A percentile compares a stretch with the other conserved stretches of the same genome.
These are phyloP conservation scores for Fusarium sp. DNA, from an alignment of 2,329 filamentous ascomycete genomes.

Conservation along the genomic window DNA sequence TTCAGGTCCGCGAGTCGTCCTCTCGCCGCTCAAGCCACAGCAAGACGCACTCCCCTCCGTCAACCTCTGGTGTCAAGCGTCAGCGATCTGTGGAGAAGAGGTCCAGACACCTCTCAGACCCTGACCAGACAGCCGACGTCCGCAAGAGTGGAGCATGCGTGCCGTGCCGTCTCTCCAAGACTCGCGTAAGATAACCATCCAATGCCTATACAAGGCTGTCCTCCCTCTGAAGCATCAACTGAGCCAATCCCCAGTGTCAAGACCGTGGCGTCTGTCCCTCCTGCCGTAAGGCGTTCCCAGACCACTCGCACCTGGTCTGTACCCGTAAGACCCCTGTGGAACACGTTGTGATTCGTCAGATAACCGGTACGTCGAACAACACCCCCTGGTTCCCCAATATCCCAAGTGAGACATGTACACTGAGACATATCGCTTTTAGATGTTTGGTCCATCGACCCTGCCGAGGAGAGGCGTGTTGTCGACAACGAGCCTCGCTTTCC, in stretches of 20 bases:
- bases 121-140: constrained; percentile 60
- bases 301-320: constrained; percentile 55
- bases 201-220: constrained; percentile 28
- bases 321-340: constrained; percentile 52
- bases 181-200: constrained; percentile 55
- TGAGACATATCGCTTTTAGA: constrained; percentile 49
- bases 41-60: constrained; percentile 22
- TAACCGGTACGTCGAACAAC: constrained; percentile 51
- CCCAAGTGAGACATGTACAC: constrained; percentile 41
- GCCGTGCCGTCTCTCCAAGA: constrained; percentile 61
- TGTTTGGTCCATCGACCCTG: constrained; percentile 52
- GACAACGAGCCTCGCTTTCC: constrained; percentile 52
- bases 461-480: constrained; percentile 50
- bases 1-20: constrained; percentile 48
- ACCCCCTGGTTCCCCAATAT: constrained; percentile 20
- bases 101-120: constrained; percentile 53
- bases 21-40: constrained; percentile 40
- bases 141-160: constrained; percentile 62
- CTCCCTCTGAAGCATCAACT: constrained; percentile 41
- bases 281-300: constrained; percentile 55
- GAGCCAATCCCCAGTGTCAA: constrained; percentile 51
- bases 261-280: constrained; percentile 57
- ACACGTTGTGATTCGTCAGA: constrained; percentile 51
- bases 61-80: constrained; percentile 50
- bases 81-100: constrained; percentile 54